Percentiles rank a stretch among this genome's conserved stretches.
These are phyloP conservation scores for Logfia minima DNA, from an alignment of 129 eudicot species.

Conservation along the genomic window DNA sequence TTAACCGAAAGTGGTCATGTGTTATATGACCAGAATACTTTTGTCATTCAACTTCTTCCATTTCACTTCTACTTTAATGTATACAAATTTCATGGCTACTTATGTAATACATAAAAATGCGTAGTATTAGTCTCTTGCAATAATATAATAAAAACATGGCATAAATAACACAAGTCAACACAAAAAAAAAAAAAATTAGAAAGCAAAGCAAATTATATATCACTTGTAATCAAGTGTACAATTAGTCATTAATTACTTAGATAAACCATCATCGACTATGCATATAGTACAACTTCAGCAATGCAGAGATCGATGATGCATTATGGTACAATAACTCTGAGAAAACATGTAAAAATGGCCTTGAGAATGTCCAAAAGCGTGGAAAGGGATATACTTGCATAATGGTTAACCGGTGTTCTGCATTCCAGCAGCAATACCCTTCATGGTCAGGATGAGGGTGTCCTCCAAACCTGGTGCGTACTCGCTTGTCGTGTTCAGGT, in stretches of 20 bases:
- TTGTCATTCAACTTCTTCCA: background rate
- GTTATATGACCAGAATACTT: conserved; percentile 1
- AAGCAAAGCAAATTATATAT: background rate
- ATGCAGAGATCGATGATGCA: conserved; percentile 15
- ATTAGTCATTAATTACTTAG: conserved; percentile 8
- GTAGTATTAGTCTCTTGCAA: no score
- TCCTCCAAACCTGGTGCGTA: conserved; percentile 99
- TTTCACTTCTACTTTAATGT: background rate
- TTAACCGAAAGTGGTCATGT: conserved; percentile 23
- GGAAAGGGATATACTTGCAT: conserved; percentile 6
- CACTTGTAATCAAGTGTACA: conserved; percentile 35
- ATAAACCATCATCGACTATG: conserved; percentile 32
- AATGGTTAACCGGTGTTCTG: conserved; percentile 83
- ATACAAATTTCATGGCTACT: background rate
- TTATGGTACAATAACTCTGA: conserved; percentile 30
- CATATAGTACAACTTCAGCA: conserved; percentile 29
- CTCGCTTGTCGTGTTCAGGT: conserved; percentile 84
- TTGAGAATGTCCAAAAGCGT: conserved; percentile 18
- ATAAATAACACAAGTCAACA: background rate
- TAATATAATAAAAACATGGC: no score
- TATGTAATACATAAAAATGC: no score
- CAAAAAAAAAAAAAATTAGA: background rate
- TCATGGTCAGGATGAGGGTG: conserved; percentile 96
- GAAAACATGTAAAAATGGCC: conserved; percentile 26
- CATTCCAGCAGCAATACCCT: conserved; percentile 99